Base-by-base conservation (phyloP, 2,329 filamentous ascomycete genomes). In the Botryotinia convoluta region DNA sequence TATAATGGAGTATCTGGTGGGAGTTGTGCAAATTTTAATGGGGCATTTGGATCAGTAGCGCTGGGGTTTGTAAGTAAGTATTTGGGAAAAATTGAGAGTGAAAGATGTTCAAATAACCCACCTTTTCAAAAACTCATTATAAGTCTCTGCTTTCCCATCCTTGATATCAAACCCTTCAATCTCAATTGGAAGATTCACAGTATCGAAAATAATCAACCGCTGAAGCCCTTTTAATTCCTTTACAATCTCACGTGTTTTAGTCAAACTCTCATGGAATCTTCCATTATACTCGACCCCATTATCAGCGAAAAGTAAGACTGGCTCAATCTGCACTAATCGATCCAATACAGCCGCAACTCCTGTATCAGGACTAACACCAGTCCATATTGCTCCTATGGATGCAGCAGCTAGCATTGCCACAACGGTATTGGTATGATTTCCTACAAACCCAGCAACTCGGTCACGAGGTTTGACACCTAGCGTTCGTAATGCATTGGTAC, bases 261-360 rank as follows among this genome's bases (percentile, higher is more conserved):
- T 85, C 51, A 91, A 87, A 75, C 93, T 91, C n/a, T 92, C 88
- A 86, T 97, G 96, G 54, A 91, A 87, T 83, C 96, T 96, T 75
- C 94, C 94, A 81, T 98, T 98, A 83, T 98, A 98, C 72, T 94
- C 87, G 16, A 92, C 91, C 12, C 91, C 94, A 78, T 97, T 96
- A 81, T 98, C 95, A 2, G 93, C 90, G 79, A 98, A 97, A 8
- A 98, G 84, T 1, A 94, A 35, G 16, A 73, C 69, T 7, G 96
- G 95, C 74, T 91, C 88, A 77, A 98, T 96, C 84, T 98, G 96
- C 63, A 88, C 87, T 74, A 98, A 84, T 12, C 96, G 88, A 81
- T 98, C 96, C 39, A 98, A 84, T 0, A 98, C 95, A 26, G 95
- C 95, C 78, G 93, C 93, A 2, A 97, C 93, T 18, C 95, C 95